Base-by-base conservation (phyloP, 495 filamentous ascomycete species). In the Aspergillus sclerotioniger region DNA sequence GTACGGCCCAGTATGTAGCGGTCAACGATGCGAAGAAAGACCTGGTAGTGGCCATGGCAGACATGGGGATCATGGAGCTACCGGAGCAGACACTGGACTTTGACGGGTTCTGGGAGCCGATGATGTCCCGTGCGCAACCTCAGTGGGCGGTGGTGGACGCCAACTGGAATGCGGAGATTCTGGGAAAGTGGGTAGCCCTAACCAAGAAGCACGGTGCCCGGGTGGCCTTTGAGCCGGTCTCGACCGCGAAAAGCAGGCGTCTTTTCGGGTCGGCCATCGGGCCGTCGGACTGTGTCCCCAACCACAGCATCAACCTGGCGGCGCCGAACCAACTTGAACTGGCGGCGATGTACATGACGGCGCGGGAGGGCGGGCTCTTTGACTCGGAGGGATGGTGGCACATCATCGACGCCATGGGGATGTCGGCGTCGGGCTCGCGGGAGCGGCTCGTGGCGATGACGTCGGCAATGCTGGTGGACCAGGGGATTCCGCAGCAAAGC, bases 141-240 rank as follows among this genome's bases (percentile, higher is more conserved):
- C 83, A 83, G 59, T 90, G 87, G 86, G 75, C 92, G 47, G 83
- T 92, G 19, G 75, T 94, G 9, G 92, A 96, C 65, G 90, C 83
- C 9, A 96, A 96, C 65, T 96, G 91, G 90, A 75, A 79, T 29
- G 75, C 84, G 1, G 61, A 68, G 32, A 80, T 85, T 25, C 78
- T 93, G 13, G 74, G 75, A 32, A 77, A 79, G 47, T 91, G 87
- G 88, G 71, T 87, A 35, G 56, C 69, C 8, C 65, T 83, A n/a
- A 88, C 77, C 28, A 82, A 80, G 53, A 69, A 70, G 46, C 62
- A 80, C 54, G 73, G 74, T 15, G 78, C 84, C 8, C 74, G 77
- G 3, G 79, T 91, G n/a, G 87, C 87, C 15, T 95, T 92, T 61
- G 94, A 98, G 68, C 94, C 94, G n/a, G 95, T 97, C 9, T 94